phyloP scores from a whole-genome alignment of 208 protist species.

The Wallacemonas sp. region DNA sequence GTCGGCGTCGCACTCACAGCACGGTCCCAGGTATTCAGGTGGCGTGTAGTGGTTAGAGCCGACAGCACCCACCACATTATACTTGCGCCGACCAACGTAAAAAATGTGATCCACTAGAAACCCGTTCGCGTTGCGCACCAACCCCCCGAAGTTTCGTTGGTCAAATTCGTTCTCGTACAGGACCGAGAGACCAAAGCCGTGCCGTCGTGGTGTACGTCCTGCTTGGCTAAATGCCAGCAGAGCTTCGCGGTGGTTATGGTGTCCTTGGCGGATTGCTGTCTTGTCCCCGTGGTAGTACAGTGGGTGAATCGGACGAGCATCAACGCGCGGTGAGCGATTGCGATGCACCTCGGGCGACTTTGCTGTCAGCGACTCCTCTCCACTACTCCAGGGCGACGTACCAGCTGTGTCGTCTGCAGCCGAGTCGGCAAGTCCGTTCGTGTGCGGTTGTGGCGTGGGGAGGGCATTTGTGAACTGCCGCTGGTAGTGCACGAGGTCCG shows the following conservation, averaged over 20 bases:
- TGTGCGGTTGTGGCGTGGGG: neutral
- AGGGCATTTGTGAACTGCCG: neutral
- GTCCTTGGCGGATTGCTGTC: constrained; percentile 6
- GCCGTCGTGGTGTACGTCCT: neutral
- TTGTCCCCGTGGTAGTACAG: constrained; percentile 40
- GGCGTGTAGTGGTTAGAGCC: constrained; percentile 86
- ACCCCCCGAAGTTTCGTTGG: constrained; percentile 84
- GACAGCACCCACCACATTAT: constrained; percentile 80
- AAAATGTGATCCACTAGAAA: constrained; percentile 82
- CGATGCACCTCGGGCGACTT: neutral
- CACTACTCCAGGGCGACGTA: neutral
- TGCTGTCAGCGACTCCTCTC: too few species aligned
- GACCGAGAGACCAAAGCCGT: constrained; percentile 70
- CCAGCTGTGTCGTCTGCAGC: neutral
- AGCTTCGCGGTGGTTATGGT: constrained; percentile 20
- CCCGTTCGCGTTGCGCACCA: constrained; percentile 85
- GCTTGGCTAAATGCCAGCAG: constrained; percentile 35
- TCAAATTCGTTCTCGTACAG: constrained; percentile 87
- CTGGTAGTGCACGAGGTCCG: neutral
- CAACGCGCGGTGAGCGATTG: constrained; percentile 43
- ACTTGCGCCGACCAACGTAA: constrained; percentile 77
- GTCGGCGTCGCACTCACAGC: neutral
- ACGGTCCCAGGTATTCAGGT: constrained; percentile 50
- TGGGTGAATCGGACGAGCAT: constrained; percentile 79
- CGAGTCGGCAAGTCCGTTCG: neutral